A percentile compares a stretch with the other conserved stretches of the same genome.
phyloP scores from a whole-genome alignment of 129 eudicot genomes.

The Daucus carota region DH1_v3.0 NC_030388.2:29570001-29570500 shows the following conservation, averaged over 20 bases:
- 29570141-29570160: constrained; percentile 12
- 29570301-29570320: neutral
- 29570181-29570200: neutral
- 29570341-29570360: neutral
- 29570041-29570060: constrained; percentile 24
- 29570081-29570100: constrained; percentile 18
- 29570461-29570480: neutral
- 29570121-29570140: constrained; percentile 17
- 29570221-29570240: neutral
- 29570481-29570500: no score
- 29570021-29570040: constrained; percentile 4
- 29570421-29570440: no score
- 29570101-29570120: neutral
- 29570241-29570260: constrained; percentile 40
- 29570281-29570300: constrained; percentile 24
- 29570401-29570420: no score
- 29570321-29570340: neutral
- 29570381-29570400: neutral
- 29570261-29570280: constrained; percentile 25
- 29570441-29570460: no score
- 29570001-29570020: constrained; percentile 10
- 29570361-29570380: neutral
- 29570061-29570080: constrained; percentile 18
- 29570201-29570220: neutral
- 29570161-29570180: neutral